Evolutionary conservation across 2,329 filamentous ascomycete genomes (phyloP), one percentile per base, ranked within the genome.

Genomic region (Didymella sp.): DNA sequence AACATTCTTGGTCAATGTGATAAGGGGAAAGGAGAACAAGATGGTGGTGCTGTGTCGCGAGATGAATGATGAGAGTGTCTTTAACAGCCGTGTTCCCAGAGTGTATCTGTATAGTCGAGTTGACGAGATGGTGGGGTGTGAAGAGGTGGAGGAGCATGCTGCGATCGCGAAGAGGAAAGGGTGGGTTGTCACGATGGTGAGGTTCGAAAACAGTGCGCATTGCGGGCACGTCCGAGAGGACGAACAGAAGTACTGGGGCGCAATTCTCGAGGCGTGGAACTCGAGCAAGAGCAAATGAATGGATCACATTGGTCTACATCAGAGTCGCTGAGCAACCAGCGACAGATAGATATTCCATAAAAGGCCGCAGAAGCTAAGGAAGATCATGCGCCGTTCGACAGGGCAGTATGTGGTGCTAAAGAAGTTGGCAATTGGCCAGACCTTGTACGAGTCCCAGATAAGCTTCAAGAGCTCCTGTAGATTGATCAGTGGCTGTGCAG

Each of bases 271-370:
- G 24, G 68, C 68, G 7, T 76, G 74, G 73, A 66, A 68, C 42
- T 51, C 40, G n/a, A 68, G 69, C 2, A 49, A 60, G 17, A 11
- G 33, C 48, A 24, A 13, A 7, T 43, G 19, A 37, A 21, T 9
- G 11, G 11, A 13, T n/a, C 11, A 9, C 8, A 6, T 25, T 59
- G 25, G 9, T 21, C 35, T 56, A 2, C n/a, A 42, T 25, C 69
- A 76, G 30, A 75, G 51, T n/a, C 70, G 61, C 19, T 68, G 65
- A 13, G 74, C 82, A 55, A 87, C 78, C 62, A 93, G 77, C 64
- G 88, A 91, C 74, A 93, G 80, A 73, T 90, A 92, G 33, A 92
- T 80, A 1, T 88, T 88, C 90, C 90, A 94, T 11, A 81, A 81
- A 35, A 93, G 80, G 7, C 90, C 90, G 31, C 89, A 89, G 59